Evolutionary conservation across 306 rosid species (phyloP).

Genomic region (Glycine soja): DNA sequence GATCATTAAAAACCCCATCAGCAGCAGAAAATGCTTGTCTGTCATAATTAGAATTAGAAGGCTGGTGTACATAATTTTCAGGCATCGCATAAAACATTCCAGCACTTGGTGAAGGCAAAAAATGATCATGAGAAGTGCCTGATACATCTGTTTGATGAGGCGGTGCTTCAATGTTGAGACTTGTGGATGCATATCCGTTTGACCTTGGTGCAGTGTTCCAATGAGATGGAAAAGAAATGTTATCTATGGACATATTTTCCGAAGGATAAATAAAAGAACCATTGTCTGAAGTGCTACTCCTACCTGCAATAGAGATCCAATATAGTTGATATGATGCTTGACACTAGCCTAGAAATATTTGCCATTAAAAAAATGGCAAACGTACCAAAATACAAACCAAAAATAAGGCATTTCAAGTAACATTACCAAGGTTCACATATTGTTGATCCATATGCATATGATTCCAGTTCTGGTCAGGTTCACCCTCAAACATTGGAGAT

Average conservation of each 20-base stretch:
- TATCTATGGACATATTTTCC: slow-evolving; percentile 64
- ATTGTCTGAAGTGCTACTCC: slow-evolving; percentile 59
- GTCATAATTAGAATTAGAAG: slow-evolving; percentile 65
- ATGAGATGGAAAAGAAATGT: slow-evolving; percentile 57
- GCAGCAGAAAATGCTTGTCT: slow-evolving; percentile 57
- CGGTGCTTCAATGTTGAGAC: slow-evolving; percentile 56
- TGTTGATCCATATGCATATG: slow-evolving; percentile 67
- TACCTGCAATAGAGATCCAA: slow-evolving; percentile 51
- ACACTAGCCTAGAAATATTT: slow-evolving; percentile 12
- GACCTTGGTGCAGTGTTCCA: slow-evolving; percentile 65
- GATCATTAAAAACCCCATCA: slow-evolving; percentile 67
- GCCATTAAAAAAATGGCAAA: not conserved
- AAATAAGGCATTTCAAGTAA: slow-evolving; percentile 33
- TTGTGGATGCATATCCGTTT: slow-evolving; percentile 60
- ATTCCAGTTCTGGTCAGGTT: slow-evolving; percentile 76
- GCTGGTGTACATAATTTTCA: slow-evolving; percentile 62
- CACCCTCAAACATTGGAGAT: slow-evolving; percentile 65
- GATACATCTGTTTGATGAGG: slow-evolving; percentile 64
- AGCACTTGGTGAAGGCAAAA: slow-evolving; percentile 56
- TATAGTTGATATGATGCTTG: slow-evolving; percentile 10
- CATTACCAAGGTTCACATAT: slow-evolving; percentile 60
- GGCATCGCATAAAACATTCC: slow-evolving; percentile 52
- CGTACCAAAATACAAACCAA: not conserved
- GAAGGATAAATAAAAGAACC: slow-evolving; percentile 59
- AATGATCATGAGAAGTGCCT: slow-evolving; percentile 65